phyloP scores from a whole-genome alignment of 2,329 filamentous ascomycete species.

The Aspergillus texensis region DNA sequence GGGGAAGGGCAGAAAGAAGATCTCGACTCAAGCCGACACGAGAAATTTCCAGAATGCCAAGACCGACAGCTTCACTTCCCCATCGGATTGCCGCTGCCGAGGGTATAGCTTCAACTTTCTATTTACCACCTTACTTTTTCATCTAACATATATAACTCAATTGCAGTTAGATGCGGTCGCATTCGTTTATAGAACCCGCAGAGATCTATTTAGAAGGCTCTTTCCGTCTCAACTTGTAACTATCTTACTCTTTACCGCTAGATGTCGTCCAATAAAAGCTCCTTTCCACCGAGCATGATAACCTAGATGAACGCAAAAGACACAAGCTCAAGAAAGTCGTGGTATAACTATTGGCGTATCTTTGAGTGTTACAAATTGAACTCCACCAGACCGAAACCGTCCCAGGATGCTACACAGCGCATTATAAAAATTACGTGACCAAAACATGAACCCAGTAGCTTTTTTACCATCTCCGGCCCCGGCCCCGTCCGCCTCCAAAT shows the following conservation, averaged over 20 bases:
- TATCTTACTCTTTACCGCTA: background rate
- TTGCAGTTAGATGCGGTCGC: background rate
- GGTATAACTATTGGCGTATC: background rate
- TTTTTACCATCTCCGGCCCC: conserved; percentile 43
- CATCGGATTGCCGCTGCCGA: conserved; percentile 30
- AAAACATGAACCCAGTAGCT: conserved; percentile 11
- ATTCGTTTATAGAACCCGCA: background rate
- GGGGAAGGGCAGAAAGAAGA: conserved; percentile 34
- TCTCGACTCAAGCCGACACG: conserved; percentile 32
- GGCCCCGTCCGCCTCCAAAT: conserved; percentile 44
- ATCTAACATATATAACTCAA: background rate
- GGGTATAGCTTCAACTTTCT: conserved; percentile 21
- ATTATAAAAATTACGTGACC: conserved; percentile 20
- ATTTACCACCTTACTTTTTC: background rate
- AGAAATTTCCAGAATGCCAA: conserved; percentile 52
- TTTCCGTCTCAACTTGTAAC: background rate
- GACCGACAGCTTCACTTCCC: conserved; percentile 31
- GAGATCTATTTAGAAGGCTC: too few relatives aligned
- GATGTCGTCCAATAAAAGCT: background rate
- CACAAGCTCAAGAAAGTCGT: background rate
- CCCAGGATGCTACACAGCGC: conserved; percentile 10
- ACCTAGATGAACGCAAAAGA: background rate
- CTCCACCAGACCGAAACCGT: conserved; percentile 20
- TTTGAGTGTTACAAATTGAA: conserved; percentile 17
- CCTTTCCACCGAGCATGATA: conserved; percentile 16